Evolutionary conservation across 116 monocot species (phyloP).

Genomic region (Posidonia oceanica): DNA sequence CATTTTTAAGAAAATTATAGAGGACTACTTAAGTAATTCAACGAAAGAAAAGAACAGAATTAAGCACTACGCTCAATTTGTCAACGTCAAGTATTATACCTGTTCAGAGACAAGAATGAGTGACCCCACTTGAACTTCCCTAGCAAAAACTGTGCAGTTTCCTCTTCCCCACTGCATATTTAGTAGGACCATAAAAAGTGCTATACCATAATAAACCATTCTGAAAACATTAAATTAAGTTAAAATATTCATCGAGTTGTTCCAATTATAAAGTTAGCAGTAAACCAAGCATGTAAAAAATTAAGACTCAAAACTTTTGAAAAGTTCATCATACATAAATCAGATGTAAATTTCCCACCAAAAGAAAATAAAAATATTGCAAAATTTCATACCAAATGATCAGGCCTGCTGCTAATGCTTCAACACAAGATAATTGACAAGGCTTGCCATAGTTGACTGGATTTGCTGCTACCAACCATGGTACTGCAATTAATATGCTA

Average conservation of each 20-base stretch:
- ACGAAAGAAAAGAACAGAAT: too few species aligned
- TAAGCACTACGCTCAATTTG: too few species aligned
- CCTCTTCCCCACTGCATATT: constrained; percentile 68
- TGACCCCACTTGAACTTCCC: constrained; percentile 98
- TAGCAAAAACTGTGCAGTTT: constrained; percentile 54
- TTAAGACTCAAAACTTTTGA: too few species aligned
- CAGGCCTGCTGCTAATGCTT: constrained; percentile 88
- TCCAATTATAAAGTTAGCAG: too few species aligned
- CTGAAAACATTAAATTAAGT: neutral
- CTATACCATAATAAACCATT: neutral
- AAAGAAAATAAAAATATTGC: neutral
- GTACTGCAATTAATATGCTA: constrained; percentile 45
- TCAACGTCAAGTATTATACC: constrained; percentile 24
- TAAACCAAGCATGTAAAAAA: too few species aligned
- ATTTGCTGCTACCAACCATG: constrained; percentile 99
- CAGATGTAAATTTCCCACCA: neutral
- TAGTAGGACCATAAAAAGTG: neutral
- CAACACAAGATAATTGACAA: constrained; percentile 91
- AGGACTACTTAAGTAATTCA: too few species aligned
- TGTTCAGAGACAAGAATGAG: constrained; percentile 87
- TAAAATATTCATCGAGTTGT: too few species aligned
- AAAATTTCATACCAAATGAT: constrained; percentile 70
- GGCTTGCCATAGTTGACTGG: constrained; percentile 98
- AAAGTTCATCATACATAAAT: too few species aligned
- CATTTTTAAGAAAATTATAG: too few species aligned